Conservation (phyloP, 208 protist genomes). For the Porcisia hertigi region DNA sequence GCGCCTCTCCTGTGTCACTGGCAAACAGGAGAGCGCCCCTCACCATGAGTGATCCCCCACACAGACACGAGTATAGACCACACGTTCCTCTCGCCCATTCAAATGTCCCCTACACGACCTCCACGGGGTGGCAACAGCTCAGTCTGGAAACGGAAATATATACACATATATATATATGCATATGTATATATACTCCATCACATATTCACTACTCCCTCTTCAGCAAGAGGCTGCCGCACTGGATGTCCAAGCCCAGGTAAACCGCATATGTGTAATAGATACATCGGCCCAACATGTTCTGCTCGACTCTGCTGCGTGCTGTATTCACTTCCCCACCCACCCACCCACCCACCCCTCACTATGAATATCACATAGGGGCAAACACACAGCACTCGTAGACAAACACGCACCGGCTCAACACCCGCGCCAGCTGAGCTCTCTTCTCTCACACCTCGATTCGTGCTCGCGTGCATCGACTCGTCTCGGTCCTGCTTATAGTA, state of each 20-base stretch:
- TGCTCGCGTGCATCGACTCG: neutral
- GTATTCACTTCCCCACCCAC: neutral
- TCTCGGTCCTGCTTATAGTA: no score
- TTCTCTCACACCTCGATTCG: neutral
- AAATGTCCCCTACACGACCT: no score
- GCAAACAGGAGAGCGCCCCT: constrained; percentile 27
- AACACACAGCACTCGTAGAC: neutral
- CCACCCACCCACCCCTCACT: neutral
- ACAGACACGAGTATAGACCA: no score
- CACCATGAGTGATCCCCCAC: no score
- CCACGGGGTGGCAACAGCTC: no score
- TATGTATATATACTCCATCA: neutral
- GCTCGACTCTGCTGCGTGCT: no score
- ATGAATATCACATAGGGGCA: neutral
- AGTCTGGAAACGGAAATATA: neutral
- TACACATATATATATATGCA: neutral
- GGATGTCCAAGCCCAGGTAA: no score
- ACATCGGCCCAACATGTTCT: no score
- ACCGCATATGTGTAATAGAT: no score
- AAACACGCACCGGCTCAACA: neutral
- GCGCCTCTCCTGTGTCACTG: constrained; percentile 20
- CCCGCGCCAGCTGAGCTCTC: neutral
- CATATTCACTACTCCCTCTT: no score
- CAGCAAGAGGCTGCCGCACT: no score
- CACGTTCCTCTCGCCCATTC: no score